Evolutionary conservation across 2,329 filamentous ascomycete genomes (phyloP), one percentile per base, ranked within the genome.

Genomic region (Aspergillus thermomutatus): DNA sequence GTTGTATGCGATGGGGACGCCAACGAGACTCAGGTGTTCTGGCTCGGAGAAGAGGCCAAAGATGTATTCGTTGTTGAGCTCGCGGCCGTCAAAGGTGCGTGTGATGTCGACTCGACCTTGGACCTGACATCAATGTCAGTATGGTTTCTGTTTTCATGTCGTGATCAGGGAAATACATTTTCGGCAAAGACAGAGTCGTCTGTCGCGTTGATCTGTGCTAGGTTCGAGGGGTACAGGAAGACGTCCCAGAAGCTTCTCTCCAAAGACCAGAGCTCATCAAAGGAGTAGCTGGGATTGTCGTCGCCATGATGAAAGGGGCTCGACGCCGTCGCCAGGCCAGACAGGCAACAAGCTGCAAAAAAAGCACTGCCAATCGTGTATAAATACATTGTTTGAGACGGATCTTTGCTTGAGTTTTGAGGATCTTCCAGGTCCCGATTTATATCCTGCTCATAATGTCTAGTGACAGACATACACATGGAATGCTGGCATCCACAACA

Each of bases 41-140:
- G 64, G 61, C 21, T 68, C 60, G 1, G 60, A 45, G 55, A 69
- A 69, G 3, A 68, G 62, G 1, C 64, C 64, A 26, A 66, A 69
- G n/a, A 69, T 68, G 21, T 69, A 68, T 51, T 68, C 64, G 6
- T 62, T 64, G 50, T 69, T 68, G 41, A 68, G 60, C 23, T 68
- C 61, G 28, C 65, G 64, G 40, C 64, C 61, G 17, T 61, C 58
- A 17, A 69, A 68, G 3, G 62, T 68, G 8, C 65, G 66, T 8
- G 64, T 68, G 17, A 66, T 64, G 48, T 68, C 64, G 7, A 68
- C 64, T 10, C 64, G 64, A 2, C 66, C 66, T 65, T 69, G 60
- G 3, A 68, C 62, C 64, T 68, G 31, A 21, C n/a, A 21, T 19
- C 3, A 25, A 9, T 26, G 34, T 50, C 37, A n/a, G 37, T n/a